These are phyloP conservation scores for Irpex sp. DNA, from an alignment of 1,284 basidiomycete genomes.

Conservation along the genomic window DNA sequence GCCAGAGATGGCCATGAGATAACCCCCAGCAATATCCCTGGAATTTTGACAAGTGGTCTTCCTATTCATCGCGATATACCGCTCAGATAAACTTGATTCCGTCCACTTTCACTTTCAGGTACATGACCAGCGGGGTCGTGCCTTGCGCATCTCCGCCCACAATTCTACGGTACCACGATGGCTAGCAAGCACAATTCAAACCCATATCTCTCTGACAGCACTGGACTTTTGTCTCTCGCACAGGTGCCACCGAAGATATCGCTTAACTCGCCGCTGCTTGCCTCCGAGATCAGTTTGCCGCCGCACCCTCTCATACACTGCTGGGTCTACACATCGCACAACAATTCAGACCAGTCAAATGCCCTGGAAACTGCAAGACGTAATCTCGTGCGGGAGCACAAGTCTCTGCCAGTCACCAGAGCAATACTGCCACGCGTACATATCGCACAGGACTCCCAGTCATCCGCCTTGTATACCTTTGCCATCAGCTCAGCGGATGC, in stretches of 20 bases:
- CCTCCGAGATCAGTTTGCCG: slow-evolving; percentile 36
- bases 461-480: slow-evolving; percentile 50
- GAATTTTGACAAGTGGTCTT: background rate
- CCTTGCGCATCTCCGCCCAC: background rate
- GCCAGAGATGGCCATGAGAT: background rate
- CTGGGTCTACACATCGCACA: slow-evolving; percentile 38
- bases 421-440: slow-evolving; percentile 49
- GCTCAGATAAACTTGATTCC: background rate
- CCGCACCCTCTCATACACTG: slow-evolving; percentile 39
- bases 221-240: slow-evolving; percentile 28
- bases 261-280: slow-evolving; percentile 29
- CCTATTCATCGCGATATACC: background rate
- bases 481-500: slow-evolving; percentile 38
- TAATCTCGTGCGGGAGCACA: slow-evolving; percentile 37
- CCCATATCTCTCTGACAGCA: slow-evolving; percentile 26
- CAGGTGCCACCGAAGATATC: slow-evolving; percentile 30
- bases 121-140: background rate
- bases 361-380: slow-evolving; percentile 54
- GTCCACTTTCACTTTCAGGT: background rate
- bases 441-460: slow-evolving; percentile 32
- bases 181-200: background rate
- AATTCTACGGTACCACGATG: background rate
- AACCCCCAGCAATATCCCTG: background rate
- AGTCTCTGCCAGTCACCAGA: slow-evolving; percentile 35
- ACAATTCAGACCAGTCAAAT: slow-evolving; percentile 31